Base-by-base conservation (phyloP, 2,329 filamentous ascomycete species). In the Calonectria crousiana region DNA sequence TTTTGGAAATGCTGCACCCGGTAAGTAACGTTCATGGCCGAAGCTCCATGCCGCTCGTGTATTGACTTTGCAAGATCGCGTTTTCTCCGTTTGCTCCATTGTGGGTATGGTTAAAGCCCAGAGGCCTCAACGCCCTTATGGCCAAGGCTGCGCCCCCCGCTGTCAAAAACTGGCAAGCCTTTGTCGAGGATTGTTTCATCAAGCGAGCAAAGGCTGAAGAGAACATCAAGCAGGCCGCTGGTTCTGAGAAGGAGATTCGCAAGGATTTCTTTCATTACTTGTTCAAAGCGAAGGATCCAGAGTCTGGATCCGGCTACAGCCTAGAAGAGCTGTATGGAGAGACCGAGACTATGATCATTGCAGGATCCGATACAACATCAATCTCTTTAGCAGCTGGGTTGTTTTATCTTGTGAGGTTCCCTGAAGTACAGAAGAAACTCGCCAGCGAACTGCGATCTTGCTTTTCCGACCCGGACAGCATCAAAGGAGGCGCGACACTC, bases 221-320 rank as follows among this genome's bases (percentile, higher is more conserved):
- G n/a, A 52, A 69, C 1, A 32, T 38, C 32, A 32, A 58, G 16
- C 47, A 67, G 26, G 13, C 32, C 49, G 6, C 4, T 2, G 51
- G 71, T n/a, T 44, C 52, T 14, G 70, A 75, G 13, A 53, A 23
- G 8, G 68, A 76, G 11, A 30, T 13, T 1, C 74, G 76, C 66
- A 81, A 76, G 28, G 80, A 81, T 71, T 79, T 81, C 41, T 81
- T 81, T 30, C 74, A 80, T 38, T 76, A 79, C 41, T 72, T 81
- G 23, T 72, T 79, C 60, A 49, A 73, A 20, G 74, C 76, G 0
- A 66, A 68, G 14, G 80, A 81, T 6, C 79, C 79, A 2, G 74
- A 78, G 49, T 80, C 80, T 2, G 80, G 80, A n/a, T 20, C 26
- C n/a, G 79, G 79, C 16, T 81, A 80, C 47, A 76, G 58, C 10